Evolutionary conservation across 371 early-diverging fungal species (phyloP).

Genomic region (Apophysomyces ossiformis): DNA sequence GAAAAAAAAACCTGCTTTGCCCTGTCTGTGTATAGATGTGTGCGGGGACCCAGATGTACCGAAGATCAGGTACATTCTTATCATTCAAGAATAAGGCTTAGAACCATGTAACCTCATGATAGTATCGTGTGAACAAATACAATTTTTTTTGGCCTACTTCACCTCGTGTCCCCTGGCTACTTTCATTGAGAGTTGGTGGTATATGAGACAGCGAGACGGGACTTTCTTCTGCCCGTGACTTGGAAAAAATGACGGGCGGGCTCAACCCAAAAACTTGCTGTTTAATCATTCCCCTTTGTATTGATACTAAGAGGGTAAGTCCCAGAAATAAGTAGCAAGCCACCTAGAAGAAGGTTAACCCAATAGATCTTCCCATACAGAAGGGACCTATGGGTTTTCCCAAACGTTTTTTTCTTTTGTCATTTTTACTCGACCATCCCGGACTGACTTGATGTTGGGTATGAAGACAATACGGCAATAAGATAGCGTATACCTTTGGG

Average conservation of each 20-base stretch:
- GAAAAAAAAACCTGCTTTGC: too few relatives aligned
- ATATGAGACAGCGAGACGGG: slow-evolving; percentile 15
- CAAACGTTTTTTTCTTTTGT: too few relatives aligned
- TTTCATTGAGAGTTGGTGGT: neutral
- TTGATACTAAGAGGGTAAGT: too few relatives aligned
- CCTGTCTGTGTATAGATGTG: too few relatives aligned
- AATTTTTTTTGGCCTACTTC: neutral
- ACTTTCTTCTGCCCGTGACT: slow-evolving; percentile 24
- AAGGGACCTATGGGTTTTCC: too few relatives aligned
- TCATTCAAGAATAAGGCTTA: neutral
- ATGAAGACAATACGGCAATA: neutral
- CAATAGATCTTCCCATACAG: too few relatives aligned
- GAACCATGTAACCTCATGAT: slow-evolving; percentile 1
- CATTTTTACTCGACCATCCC: neutral
- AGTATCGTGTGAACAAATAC: neutral
- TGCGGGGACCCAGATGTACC: too few relatives aligned
- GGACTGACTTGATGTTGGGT: neutral
- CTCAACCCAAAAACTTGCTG: too few relatives aligned
- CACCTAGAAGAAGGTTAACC: too few relatives aligned
- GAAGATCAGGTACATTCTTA: neutral
- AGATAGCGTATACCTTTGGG: neutral
- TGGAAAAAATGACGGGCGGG: neutral
- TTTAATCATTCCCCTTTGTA: too few relatives aligned
- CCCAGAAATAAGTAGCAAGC: too few relatives aligned
- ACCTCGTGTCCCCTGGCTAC: neutral